Base-by-base conservation (phyloP, 768 basidiomycete species). In the Lactarius deliciosus region DNA sequence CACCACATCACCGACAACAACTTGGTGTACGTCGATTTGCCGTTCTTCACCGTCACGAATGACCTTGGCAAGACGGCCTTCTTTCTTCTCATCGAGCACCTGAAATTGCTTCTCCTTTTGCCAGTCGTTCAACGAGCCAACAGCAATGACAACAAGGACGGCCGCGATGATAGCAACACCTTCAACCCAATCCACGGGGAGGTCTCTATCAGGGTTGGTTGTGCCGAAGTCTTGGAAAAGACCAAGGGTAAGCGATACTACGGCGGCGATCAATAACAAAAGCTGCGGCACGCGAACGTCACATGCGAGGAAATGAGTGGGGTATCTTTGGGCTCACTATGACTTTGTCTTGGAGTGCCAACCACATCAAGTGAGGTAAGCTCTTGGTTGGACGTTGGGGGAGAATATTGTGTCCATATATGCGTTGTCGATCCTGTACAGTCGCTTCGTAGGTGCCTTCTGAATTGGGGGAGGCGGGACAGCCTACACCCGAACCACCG, bases 51-150 rank as follows among this genome's bases (percentile, higher is more conserved):
- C 76, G 55, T 70, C 69, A 11, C 72, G 73, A 38, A 70, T 70
- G 56, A 91, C 92, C 78, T 91, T 94, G 75, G 96, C 85, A 68
- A 83, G 86, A 32, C 97, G 91, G 71, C 96, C 96, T 64, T 98
- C 96, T 77, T 96, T 96, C 77, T 96, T 91, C 71, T 91, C 92
- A 74, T 98, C 98, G 53, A 98, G 84, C n/a, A 80, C 81, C 72
- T 89, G 87, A 81, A 98, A 98, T 77, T 98, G 97, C 1, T 88
- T 88, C 77, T 99, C 97, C 77, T 98, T 98, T 77, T 98, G 95
- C 90, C 92, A 99, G 77, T 99, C 97, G 73, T 98, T 98, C 53
- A 98, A 70, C 18, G 95, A 94, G 34, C 96, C 96, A 64, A 99
- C 96, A 54, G 94, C 72, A 64, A 93, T 89, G 30, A 92, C 90